These are phyloP conservation scores for Vitis amurensis DNA, from an alignment of 164 flowering plant genomes.

Conservation along the genomic window DNA sequence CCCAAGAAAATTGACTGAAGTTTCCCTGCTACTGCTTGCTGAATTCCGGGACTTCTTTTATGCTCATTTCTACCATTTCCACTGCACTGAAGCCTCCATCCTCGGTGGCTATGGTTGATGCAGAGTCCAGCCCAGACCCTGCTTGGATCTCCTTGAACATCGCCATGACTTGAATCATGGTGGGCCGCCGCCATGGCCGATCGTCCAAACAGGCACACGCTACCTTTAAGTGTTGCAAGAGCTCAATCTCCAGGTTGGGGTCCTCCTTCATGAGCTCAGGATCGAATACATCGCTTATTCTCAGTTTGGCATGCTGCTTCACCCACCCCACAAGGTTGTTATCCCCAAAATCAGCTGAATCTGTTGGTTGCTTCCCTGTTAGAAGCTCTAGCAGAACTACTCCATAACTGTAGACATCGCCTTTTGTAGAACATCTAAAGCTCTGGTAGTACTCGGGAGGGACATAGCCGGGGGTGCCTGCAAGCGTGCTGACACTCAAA, in stretches of 20 bases:
- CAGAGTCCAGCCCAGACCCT: conserved; percentile 60
- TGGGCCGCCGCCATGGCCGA: conserved; percentile 74
- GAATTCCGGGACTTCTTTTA: conserved; percentile 66
- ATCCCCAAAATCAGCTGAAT: conserved; percentile 91
- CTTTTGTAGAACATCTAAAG: conserved; percentile 85
- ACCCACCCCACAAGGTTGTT: conserved; percentile 98
- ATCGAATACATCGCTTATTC: conserved; percentile 80
- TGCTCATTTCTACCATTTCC: conserved; percentile 71
- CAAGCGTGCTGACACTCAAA: conserved; percentile 90
- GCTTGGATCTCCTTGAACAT: conserved; percentile 93
- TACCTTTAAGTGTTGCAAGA: conserved; percentile 74
- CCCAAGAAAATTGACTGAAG: conserved; percentile 15
- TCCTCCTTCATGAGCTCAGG: conserved; percentile 72
- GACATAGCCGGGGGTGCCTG: conserved; percentile 97
- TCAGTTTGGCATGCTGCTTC: conserved; percentile 74
- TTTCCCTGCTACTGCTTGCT: conserved; percentile 27
- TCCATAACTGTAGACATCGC: conserved; percentile 98
- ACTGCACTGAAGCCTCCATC: conserved; percentile 48
- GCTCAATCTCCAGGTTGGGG: conserved; percentile 74
- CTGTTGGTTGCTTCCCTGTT: conserved; percentile 90
- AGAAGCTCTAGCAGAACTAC: conserved; percentile 91
- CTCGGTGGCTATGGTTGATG: conserved; percentile 45
- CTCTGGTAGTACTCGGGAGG: conserved; percentile 99
- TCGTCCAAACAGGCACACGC: conserved; percentile 91
- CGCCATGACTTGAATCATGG: conserved; percentile 95